A percentile compares a stretch with the other conserved stretches of the same genome.
Evolutionary conservation across 2,329 filamentous ascomycete genomes (phyloP).

Genomic region (Scedosporium dehoogii): DNA sequence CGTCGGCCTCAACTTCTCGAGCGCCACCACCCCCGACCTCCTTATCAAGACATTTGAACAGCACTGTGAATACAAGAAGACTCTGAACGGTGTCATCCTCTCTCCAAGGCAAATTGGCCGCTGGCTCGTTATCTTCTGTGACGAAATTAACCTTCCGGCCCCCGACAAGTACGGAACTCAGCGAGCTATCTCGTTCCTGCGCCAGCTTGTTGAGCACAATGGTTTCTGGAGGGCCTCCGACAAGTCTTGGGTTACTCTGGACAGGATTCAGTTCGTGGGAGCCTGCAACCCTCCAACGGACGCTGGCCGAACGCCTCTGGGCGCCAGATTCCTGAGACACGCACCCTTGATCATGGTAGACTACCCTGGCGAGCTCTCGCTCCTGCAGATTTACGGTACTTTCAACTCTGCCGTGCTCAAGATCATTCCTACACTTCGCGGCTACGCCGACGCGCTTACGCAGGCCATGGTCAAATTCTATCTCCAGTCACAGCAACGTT

Average conservation of each 20-base stretch:
- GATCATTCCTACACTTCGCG: slow-evolving; percentile 88
- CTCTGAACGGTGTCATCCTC: slow-evolving; percentile 87
- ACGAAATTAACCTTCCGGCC: slow-evolving; percentile 97
- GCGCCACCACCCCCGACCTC: slow-evolving; percentile 92
- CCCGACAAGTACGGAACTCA: slow-evolving; percentile 97
- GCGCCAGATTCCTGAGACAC: slow-evolving; percentile 86
- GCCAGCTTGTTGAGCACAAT: slow-evolving; percentile 96
- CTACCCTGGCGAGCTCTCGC: slow-evolving; percentile 89
- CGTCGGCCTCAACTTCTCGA: slow-evolving; percentile 98
- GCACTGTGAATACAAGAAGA: slow-evolving; percentile 99
- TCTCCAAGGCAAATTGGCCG: slow-evolving; percentile 93
- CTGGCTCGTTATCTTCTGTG: slow-evolving; percentile 98
- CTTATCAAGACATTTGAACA: slow-evolving; percentile 99
- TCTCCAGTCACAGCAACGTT: slow-evolving; percentile 83
- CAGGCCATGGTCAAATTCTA: slow-evolving; percentile 98
- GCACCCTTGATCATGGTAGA: slow-evolving; percentile 99
- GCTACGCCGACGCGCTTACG: slow-evolving; percentile 87
- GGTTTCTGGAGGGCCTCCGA: slow-evolving; percentile 98
- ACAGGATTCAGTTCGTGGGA: slow-evolving; percentile 97
- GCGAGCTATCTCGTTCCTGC: slow-evolving; percentile 90
- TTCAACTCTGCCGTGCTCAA: slow-evolving; percentile 96
- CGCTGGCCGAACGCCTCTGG: slow-evolving; percentile 89
- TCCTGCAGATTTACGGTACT: slow-evolving; percentile 96
- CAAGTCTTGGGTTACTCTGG: slow-evolving; percentile 94
- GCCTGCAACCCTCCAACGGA: slow-evolving; percentile 98